These are phyloP conservation scores for Glonium stellatum DNA, from an alignment of 495 filamentous ascomycete genomes.

Conservation along the genomic window DNA sequence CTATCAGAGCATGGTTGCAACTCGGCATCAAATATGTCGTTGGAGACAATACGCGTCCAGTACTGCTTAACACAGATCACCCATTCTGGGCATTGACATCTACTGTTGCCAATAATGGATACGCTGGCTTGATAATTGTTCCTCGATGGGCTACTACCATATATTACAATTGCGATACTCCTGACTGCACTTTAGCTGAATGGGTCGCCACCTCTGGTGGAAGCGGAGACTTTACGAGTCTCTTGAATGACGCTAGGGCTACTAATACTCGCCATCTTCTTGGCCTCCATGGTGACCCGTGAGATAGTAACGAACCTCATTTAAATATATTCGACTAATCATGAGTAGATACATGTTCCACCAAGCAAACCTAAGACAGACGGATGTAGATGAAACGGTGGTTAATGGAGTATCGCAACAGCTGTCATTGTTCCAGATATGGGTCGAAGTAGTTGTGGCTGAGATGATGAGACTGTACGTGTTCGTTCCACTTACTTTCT, in stretches of 20 bases:
- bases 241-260: slow-evolving; percentile 44
- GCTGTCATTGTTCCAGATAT: slow-evolving; percentile 53
- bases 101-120: slow-evolving; percentile 46
- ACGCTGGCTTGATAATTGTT: slow-evolving; percentile 51
- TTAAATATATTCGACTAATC: slow-evolving; percentile 25
- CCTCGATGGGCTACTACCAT: slow-evolving; percentile 58
- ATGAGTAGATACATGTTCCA: slow-evolving; percentile 42
- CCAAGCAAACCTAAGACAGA: slow-evolving; percentile 54
- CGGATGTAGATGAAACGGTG: slow-evolving; percentile 41
- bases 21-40: slow-evolving; percentile 53
- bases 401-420: slow-evolving; percentile 46
- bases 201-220: slow-evolving; percentile 56
- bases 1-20: slow-evolving; percentile 51
- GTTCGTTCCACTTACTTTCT: not conserved
- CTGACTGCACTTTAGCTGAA: slow-evolving; percentile 49
- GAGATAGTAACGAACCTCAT: slow-evolving; percentile 37
- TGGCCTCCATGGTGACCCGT: slow-evolving; percentile 45
- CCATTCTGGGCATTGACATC: slow-evolving; percentile 50
- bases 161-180: slow-evolving; percentile 58
- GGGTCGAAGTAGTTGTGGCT: slow-evolving; percentile 52
- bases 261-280: slow-evolving; percentile 53
- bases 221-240: slow-evolving; percentile 42
- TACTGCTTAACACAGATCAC: slow-evolving; percentile 31
- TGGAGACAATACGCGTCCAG: slow-evolving; percentile 55
- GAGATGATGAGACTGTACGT: slow-evolving; percentile 49